Evolutionary conservation across 139 green algal genomes (phyloP).

Genomic region (Chlamydomonas sp.): DNA sequence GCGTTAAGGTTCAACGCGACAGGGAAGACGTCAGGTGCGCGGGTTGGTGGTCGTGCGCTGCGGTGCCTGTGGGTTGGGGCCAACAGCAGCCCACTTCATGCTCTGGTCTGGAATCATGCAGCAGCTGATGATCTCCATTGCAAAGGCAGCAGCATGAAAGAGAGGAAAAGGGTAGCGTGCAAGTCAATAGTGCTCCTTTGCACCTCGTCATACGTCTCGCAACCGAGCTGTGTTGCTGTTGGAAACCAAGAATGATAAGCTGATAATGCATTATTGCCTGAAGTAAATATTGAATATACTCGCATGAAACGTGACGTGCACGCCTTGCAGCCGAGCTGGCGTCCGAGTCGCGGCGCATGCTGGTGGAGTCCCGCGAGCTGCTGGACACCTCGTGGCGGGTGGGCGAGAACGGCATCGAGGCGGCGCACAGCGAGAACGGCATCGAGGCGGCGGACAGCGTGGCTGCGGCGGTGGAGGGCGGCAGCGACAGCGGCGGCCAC

Average conservation of each 20-base stretch:
- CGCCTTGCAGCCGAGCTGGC: constrained; percentile 5
- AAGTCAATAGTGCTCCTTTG: neutral
- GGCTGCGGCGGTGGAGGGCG: neutral
- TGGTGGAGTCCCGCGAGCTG: constrained; percentile 11
- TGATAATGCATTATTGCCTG: no score
- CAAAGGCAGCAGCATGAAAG: no score
- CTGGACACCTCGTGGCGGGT: constrained; percentile 52
- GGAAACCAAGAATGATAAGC: no score
- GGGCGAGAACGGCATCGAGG: constrained; percentile 39
- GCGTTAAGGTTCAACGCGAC: constrained; percentile 1
- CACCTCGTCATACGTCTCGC: neutral
- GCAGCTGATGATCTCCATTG: no score
- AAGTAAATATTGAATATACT: no score
- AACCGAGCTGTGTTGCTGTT: no score
- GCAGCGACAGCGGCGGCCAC: neutral
- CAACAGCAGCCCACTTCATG: neutral
- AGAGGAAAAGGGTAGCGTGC: no score
- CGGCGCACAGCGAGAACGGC: no score
- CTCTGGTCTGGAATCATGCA: no score
- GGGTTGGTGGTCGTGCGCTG: no score
- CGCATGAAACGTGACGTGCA: no score
- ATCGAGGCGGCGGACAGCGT: constrained; percentile 39
- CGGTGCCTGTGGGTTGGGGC: no score
- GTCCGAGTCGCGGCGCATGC: constrained; percentile 14
- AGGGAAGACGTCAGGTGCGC: constrained; percentile 5